Evolutionary conservation across 441 rosid genomes (phyloP).

Genomic region (Manihot esculenta): DNA sequence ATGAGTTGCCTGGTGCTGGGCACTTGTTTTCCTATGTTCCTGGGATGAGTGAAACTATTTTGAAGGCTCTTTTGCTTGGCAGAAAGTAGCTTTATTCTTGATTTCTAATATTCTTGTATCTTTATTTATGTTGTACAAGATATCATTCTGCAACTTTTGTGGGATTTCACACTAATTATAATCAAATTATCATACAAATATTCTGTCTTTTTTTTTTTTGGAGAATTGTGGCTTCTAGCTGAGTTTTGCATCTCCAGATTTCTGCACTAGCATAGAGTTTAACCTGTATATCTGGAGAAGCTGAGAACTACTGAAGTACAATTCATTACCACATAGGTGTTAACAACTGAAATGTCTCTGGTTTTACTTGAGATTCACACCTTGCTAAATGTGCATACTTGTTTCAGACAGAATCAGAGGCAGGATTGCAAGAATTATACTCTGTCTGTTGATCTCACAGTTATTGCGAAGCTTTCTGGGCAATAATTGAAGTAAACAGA

Average conservation of each 20-base stretch:
- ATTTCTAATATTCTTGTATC: neutral
- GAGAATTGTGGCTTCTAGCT: too few species aligned
- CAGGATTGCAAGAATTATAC: too few species aligned
- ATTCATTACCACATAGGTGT: neutral
- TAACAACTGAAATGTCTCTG: neutral
- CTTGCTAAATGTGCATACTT: too few species aligned
- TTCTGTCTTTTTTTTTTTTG: too few species aligned
- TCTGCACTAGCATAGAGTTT: neutral
- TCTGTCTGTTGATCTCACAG: too few species aligned
- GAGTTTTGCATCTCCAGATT: neutral
- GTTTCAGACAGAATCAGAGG: too few species aligned
- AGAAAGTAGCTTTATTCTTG: constrained; percentile 2
- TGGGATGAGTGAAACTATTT: constrained; percentile 22
- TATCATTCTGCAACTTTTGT: neutral
- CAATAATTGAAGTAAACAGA: too few species aligned
- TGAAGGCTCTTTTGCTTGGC: constrained; percentile 33
- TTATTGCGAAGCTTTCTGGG: too few species aligned
- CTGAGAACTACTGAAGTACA: neutral
- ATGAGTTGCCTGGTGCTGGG: constrained; percentile 40
- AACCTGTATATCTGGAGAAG: too few species aligned
- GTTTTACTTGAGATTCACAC: neutral
- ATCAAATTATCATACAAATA: neutral
- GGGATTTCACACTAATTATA: neutral
- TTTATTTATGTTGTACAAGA: neutral
- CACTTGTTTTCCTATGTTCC: constrained; percentile 33